Evolutionary conservation across 257 asterid species (phyloP).

Genomic region (Lithospermum erythrorhizon): DNA sequence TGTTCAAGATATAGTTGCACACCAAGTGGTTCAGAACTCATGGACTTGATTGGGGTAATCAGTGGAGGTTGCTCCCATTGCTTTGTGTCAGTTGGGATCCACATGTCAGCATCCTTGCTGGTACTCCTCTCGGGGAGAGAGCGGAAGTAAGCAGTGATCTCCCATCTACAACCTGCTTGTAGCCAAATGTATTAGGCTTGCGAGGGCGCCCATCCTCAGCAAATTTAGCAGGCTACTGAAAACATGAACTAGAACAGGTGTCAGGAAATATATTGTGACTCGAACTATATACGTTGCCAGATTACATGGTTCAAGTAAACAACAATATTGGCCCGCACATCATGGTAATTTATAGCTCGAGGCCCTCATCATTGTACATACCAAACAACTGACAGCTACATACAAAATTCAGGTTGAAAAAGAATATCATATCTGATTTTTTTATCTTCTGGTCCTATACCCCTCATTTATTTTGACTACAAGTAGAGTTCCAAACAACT

Average conservation of each 20-base stretch:
- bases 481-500: background rate
- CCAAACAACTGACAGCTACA: too few species aligned
- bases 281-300: background rate
- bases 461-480: background rate
- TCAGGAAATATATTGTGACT: background rate
- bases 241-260: background rate
- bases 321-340: too few species aligned
- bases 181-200: background rate
- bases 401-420: too few species aligned
- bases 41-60: conserved; percentile 75
- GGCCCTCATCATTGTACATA: too few species aligned
- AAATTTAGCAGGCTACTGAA: background rate
- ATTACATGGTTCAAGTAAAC: too few species aligned
- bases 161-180: conserved; percentile 81
- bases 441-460: background rate
- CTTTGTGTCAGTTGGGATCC: conserved; percentile 73
- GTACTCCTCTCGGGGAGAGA: conserved; percentile 46
- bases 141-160: conserved; percentile 64
- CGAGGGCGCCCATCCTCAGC: background rate
- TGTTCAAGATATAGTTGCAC: conserved; percentile 79
- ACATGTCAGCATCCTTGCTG: conserved; percentile 50
- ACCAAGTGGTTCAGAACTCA: conserved; percentile 74
- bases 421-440: too few species aligned
- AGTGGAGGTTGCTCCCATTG: conserved; percentile 81
- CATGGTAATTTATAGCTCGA: too few species aligned